A percentile compares a stretch with the other conserved stretches of the same genome.
phyloP scores from a whole-genome alignment of 225 moss, liverwort and hornwort species.

The Neckera pumila region DNA sequence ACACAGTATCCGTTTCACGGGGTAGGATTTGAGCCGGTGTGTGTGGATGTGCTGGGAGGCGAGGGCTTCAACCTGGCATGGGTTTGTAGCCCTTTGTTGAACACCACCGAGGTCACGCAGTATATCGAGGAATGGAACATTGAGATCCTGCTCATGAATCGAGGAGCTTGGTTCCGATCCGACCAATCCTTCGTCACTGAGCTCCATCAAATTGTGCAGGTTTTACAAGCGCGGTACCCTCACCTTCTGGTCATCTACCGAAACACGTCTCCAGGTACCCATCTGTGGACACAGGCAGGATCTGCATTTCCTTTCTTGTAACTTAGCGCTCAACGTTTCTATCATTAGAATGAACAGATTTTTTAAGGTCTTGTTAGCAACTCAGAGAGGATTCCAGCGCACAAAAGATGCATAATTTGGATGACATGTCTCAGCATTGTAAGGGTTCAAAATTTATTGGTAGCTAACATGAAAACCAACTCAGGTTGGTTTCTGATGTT shows the following conservation, averaged over 20 bases:
- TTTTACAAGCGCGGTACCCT: constrained; percentile 33
- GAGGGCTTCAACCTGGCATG: constrained; percentile 32
- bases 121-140: constrained; percentile 41
- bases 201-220: constrained; percentile 19
- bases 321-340: background rate
- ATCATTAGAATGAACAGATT: background rate
- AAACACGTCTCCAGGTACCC: constrained; percentile 57
- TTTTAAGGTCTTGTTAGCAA: background rate
- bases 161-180: constrained; percentile 62
- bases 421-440: background rate
- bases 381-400: background rate
- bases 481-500: background rate
- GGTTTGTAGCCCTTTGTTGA: constrained; percentile 21
- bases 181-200: constrained; percentile 27
- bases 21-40: constrained; percentile 9
- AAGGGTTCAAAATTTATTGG: background rate
- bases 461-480: background rate
- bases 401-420: background rate
- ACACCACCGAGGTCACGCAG: constrained; percentile 5
- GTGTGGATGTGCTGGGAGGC: constrained; percentile 20
- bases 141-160: constrained; percentile 54
- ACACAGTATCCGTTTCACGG: constrained; percentile 25
- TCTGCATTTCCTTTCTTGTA: background rate
- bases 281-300: background rate
- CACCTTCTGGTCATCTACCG: constrained; percentile 57